Base-by-base conservation (phyloP, 2,329 filamentous ascomycete genomes). In the Phyllosticta capitalensis region DNA sequence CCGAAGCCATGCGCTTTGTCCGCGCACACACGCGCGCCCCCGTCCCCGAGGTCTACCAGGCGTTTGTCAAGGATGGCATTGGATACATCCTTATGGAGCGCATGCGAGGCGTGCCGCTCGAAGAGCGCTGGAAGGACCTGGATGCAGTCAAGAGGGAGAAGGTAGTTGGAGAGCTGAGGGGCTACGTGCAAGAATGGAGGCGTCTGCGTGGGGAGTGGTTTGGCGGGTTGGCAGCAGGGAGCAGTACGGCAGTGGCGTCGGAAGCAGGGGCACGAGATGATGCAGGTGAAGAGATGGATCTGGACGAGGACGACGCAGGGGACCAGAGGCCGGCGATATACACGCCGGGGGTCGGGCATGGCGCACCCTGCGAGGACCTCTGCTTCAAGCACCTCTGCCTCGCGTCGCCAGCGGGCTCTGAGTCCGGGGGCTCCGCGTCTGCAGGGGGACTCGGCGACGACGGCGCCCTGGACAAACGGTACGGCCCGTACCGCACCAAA, bases 1-100 rank as follows among this genome's bases (percentile, higher is more conserved):
- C 56, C 12, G 56, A 59, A 22, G 56, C 56, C 9, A 59, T 59
- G 56, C 56, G 56, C 21, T 59, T 59, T 22, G 33, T 59, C 22
- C 22, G 33, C 22, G 30, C 56, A 17, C 52, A 22, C n/a, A 52
- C 56, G 1, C 26, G 38, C 6, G 38, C 54, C 1, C 56, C 56
- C 7, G 56, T 59, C 17, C 56, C 56, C 19, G 56, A 59, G 30
- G 51, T 59, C 22, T 59, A 59, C 56, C 56, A 59, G 52, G 54
- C 51, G 22, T 59, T 59, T 52, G 54, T 59, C 22, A 59, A 54
- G 33, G 56, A 59, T 24, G 56, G 54, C 6, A 38, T 59, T 20
- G 56, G 56, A n/a, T 59, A 54, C 24, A 65, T 65, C 26, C 61
- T 65, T 9, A 65, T 65, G 64, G 63, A 65, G 51, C 63, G 62